These are phyloP conservation scores for Fusarium continuum DNA, from an alignment of 2,329 filamentous ascomycete species.

Conservation along the genomic window DNA sequence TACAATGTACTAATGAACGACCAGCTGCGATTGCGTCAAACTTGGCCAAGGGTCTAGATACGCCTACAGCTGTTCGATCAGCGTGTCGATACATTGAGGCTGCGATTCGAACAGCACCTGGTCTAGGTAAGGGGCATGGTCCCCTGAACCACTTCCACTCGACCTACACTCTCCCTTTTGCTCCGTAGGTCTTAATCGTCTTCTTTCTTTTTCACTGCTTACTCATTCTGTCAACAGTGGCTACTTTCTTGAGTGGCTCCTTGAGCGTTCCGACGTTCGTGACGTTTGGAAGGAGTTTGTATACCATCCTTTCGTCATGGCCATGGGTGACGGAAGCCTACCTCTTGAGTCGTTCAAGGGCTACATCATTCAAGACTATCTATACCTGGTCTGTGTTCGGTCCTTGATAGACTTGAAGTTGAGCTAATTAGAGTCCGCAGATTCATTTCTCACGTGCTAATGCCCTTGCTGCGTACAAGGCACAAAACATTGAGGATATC, in stretches of 20 bases:
- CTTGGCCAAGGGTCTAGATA: slow-evolving; percentile 66
- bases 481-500: slow-evolving; percentile 77
- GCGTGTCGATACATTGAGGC: slow-evolving; percentile 77
- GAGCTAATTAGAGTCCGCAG: slow-evolving; percentile 51
- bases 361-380: slow-evolving; percentile 91
- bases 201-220: accelerated
- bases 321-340: slow-evolving; percentile 78
- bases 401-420: accelerated
- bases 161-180: slow-evolving; percentile 71
- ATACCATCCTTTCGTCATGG: slow-evolving; percentile 83
- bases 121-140: slow-evolving; percentile 72
- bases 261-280: slow-evolving; percentile 78
- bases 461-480: slow-evolving; percentile 86
- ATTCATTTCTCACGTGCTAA: slow-evolving; percentile 89
- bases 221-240: slow-evolving; percentile 58
- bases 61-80: slow-evolving; percentile 69
- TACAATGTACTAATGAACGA: background rate
- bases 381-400: slow-evolving; percentile 73
- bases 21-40: slow-evolving; percentile 79
- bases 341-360: slow-evolving; percentile 82
- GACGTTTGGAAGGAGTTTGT: slow-evolving; percentile 79
- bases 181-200: slow-evolving; percentile 58
- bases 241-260: slow-evolving; percentile 83
- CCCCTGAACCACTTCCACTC: slow-evolving; percentile 85
- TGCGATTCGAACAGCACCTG: slow-evolving; percentile 71